Percentiles rank a stretch among this genome's conserved stretches.
Evolutionary conservation across 1,139 yeast species (phyloP).

Genomic region (Sugiyamaella paludigena): DNA sequence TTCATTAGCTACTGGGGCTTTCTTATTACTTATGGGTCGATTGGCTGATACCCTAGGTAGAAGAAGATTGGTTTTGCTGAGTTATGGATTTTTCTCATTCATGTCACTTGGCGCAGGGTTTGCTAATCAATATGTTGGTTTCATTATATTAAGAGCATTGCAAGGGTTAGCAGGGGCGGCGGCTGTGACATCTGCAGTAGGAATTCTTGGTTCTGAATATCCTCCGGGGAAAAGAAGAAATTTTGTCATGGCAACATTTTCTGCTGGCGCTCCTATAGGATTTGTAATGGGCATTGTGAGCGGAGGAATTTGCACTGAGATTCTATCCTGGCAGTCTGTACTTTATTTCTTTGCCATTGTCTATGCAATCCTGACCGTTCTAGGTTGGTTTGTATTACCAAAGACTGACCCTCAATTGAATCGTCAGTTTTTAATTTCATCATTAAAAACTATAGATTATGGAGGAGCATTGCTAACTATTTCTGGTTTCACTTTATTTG

Average conservation of each 20-base stretch:
- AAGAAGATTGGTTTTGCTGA: conserved; percentile 38
- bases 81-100: conserved; percentile 38
- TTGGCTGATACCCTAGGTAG: conserved; percentile 48
- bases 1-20: conserved; percentile 44
- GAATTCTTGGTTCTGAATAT: conserved; percentile 44
- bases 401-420: conserved; percentile 9
- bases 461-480: conserved; percentile 42
- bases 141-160: conserved; percentile 43
- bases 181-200: conserved; percentile 47
- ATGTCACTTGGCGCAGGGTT: conserved; percentile 44
- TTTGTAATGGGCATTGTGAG: conserved; percentile 42
- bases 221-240: conserved; percentile 42
- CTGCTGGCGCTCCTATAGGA: conserved; percentile 50
- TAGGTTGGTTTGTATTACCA: conserved; percentile 38
- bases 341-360: conserved; percentile 43
- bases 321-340: conserved; percentile 43
- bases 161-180: conserved; percentile 45
- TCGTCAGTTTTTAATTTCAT: conserved; percentile 6
- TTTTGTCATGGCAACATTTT: conserved; percentile 43
- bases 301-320: conserved; percentile 44
- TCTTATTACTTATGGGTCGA: conserved; percentile 44
- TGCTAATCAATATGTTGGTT: conserved; percentile 37
- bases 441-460: conserved; percentile 37
- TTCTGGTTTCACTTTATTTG: conserved; percentile 41
- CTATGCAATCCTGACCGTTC: conserved; percentile 33